Conservation (phyloP, 2,329 filamentous ascomycete genomes). For the Mycocentrospora acerina region DNA sequence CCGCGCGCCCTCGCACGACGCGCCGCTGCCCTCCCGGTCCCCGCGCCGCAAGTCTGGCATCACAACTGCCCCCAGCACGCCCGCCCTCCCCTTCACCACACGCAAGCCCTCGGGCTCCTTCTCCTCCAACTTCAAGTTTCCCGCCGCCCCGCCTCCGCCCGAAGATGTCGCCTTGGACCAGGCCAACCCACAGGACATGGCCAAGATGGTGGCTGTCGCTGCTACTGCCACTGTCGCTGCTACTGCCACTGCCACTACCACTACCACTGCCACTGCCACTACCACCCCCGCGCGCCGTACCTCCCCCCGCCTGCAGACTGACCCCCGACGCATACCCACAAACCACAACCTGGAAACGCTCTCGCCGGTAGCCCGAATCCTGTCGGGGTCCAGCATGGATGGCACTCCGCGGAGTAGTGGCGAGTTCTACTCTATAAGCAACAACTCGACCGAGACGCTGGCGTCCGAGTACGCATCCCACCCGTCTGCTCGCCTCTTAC, state of each 20-base stretch:
- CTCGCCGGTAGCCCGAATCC: conserved; percentile 65
- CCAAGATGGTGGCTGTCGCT: too few relatives aligned
- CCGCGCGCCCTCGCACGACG: conserved; percentile 23
- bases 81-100: conserved; percentile 40
- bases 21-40: conserved; percentile 32
- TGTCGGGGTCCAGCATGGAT: conserved; percentile 75
- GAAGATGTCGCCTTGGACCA: conserved; percentile 33
- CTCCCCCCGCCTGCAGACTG: conserved; percentile 22
- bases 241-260: too few relatives aligned
- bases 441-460: conserved; percentile 90
- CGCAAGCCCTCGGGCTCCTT: conserved; percentile 46
- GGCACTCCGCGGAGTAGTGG: conserved; percentile 85
- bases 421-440: conserved; percentile 93
- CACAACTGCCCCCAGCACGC: conserved; percentile 44
- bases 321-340: conserved; percentile 16
- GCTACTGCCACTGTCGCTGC: too few relatives aligned
- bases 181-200: conserved; percentile 37
- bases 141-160: conserved; percentile 44
- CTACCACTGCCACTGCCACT: too few relatives aligned
- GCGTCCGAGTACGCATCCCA: conserved; percentile 76
- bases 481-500: conserved; percentile 53
- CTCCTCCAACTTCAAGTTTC: conserved; percentile 59
- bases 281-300: conserved; percentile 32
- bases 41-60: conserved; percentile 30
- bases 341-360: conserved; percentile 58